Evolutionary conservation across 2,329 filamentous ascomycete species (phyloP).

Genomic region (Monosporascus sp.): DNA sequence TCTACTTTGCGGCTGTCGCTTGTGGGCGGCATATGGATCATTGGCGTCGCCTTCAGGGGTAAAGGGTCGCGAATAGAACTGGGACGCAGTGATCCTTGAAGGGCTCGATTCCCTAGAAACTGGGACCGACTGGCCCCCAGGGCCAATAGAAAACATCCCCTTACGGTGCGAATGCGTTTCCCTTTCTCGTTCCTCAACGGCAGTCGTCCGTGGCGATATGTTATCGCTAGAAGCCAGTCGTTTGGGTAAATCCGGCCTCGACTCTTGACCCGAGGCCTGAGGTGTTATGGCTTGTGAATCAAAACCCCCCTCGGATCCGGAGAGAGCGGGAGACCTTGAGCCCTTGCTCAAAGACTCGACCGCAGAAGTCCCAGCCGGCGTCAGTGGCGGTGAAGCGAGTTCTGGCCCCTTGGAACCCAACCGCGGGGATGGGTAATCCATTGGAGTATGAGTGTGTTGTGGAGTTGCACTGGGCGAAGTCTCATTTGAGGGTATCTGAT

Average conservation of each 20-base stretch:
- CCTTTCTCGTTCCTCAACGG: conserved; percentile 28
- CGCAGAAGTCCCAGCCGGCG: conserved; percentile 67
- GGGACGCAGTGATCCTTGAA: conserved; percentile 55
- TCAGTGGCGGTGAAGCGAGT: conserved; percentile 84
- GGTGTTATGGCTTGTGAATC: conserved; percentile 55
- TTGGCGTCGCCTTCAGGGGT: conserved; percentile 75
- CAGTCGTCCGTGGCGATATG: conserved; percentile 35
- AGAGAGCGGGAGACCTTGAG: conserved; percentile 13
- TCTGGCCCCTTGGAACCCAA: conserved; percentile 63
- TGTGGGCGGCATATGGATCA: conserved; percentile 82
- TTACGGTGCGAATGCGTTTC: conserved; percentile 39
- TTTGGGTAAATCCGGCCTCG: conserved; percentile 36
- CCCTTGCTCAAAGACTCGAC: conserved; percentile 28
- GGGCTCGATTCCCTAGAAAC: conserved; percentile 60
- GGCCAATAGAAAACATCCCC: conserved; percentile 48
- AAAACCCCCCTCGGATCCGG: conserved; percentile 19
- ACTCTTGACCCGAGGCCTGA: conserved; percentile 58
- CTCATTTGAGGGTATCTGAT: conserved; percentile 55
- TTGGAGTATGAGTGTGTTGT: conserved; percentile 60
- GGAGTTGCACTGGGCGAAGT: conserved; percentile 57
- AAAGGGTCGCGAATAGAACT: conserved; percentile 66
- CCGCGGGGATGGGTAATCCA: conserved; percentile 59
- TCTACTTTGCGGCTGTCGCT: conserved; percentile 63
- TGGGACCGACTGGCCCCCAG: conserved; percentile 45
- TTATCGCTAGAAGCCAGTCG: conserved; percentile 39